Conservation (phyloP, 441 rosid species). For the Pelargonium fulgidum region DNA sequence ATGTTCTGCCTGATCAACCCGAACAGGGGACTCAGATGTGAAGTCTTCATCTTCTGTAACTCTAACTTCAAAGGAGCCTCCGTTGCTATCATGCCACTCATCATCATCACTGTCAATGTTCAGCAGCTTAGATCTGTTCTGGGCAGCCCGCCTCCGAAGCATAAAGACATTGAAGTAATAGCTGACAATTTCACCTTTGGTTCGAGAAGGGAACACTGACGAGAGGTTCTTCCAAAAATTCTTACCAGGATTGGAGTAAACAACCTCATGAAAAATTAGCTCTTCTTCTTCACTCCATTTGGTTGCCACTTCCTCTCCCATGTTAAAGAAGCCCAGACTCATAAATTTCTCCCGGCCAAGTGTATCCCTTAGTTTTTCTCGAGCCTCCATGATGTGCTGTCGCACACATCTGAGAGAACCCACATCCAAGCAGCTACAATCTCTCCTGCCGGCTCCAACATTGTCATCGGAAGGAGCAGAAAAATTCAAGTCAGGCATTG, state of each 20-base stretch:
- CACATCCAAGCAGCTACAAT: constrained; percentile 36
- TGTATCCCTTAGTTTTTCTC: constrained; percentile 27
- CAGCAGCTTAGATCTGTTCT: constrained; percentile 29
- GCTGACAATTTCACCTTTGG: constrained; percentile 34
- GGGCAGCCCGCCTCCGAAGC: constrained; percentile 37
- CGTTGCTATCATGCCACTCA: constrained; percentile 32
- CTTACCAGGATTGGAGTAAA: constrained; percentile 38
- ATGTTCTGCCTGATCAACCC: constrained; percentile 23
- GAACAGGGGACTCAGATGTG: constrained; percentile 35
- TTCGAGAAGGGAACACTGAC: constrained; percentile 31
- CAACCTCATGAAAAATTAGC: constrained; percentile 29
- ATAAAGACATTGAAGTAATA: constrained; percentile 48
- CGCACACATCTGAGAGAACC: constrained; percentile 42
- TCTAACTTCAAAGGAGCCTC: constrained; percentile 17
- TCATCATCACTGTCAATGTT: constrained; percentile 30
- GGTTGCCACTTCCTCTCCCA: constrained; percentile 45
- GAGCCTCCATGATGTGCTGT: constrained; percentile 37
- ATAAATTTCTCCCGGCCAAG: constrained; percentile 35
- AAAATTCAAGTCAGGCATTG: constrained; percentile 29
- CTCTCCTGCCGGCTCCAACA: constrained; percentile 18
- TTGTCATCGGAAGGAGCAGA: constrained; percentile 1
- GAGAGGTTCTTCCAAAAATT: constrained; percentile 45
- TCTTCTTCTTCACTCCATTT: constrained; percentile 41
- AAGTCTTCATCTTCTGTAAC: constrained; percentile 32
- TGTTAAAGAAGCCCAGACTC: constrained; percentile 36